Percentiles rank a stretch among this genome's conserved stretches.
phyloP scores from a whole-genome alignment of 352 stramenopile genomes.

The Phytopythium ostracodes region DNA sequence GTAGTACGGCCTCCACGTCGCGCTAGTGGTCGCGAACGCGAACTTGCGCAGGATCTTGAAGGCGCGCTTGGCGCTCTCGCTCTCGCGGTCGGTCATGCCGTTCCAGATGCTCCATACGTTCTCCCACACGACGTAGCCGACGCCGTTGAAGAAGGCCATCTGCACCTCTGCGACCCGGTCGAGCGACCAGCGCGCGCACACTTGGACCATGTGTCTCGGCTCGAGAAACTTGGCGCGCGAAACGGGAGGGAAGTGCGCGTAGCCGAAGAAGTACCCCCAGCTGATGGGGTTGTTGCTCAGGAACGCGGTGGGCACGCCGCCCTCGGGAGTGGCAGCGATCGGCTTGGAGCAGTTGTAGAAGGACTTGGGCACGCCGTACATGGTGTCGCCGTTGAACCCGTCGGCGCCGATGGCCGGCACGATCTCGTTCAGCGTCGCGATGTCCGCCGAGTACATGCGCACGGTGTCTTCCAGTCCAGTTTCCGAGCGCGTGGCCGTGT shows the following conservation, averaged over 20 bases:
- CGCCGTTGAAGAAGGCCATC: constrained; percentile 79
- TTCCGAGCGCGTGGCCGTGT: constrained; percentile 63
- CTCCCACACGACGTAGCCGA: constrained; percentile 86
- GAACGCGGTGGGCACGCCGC: constrained; percentile 58
- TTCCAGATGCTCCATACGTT: constrained; percentile 90
- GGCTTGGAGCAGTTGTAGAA: constrained; percentile 77
- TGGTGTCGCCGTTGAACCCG: constrained; percentile 87
- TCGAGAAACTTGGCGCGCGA: constrained; percentile 78
- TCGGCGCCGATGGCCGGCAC: constrained; percentile 44
- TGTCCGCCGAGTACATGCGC: constrained; percentile 73
- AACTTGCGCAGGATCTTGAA: constrained; percentile 70
- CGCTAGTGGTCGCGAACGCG: constrained; percentile 32
- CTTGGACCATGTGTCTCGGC: constrained; percentile 74
- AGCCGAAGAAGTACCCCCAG: constrained; percentile 79
- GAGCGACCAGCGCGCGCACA: constrained; percentile 82
- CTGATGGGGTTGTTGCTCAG: constrained; percentile 71
- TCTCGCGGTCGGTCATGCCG: constrained; percentile 67
- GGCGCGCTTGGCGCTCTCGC: constrained; percentile 49
- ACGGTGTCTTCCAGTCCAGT: constrained; percentile 40
- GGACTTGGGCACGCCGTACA: constrained; percentile 77
- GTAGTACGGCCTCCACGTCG: constrained; percentile 57
- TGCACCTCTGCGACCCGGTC: constrained; percentile 59
- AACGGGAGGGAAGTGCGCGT: constrained; percentile 61
- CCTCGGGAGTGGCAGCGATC: constrained; percentile 54
- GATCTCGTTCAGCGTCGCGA: constrained; percentile 41